These are phyloP conservation scores for Penicillium cinerascens DNA, from an alignment of 495 filamentous ascomycete genomes.

Conservation along the genomic window DNA sequence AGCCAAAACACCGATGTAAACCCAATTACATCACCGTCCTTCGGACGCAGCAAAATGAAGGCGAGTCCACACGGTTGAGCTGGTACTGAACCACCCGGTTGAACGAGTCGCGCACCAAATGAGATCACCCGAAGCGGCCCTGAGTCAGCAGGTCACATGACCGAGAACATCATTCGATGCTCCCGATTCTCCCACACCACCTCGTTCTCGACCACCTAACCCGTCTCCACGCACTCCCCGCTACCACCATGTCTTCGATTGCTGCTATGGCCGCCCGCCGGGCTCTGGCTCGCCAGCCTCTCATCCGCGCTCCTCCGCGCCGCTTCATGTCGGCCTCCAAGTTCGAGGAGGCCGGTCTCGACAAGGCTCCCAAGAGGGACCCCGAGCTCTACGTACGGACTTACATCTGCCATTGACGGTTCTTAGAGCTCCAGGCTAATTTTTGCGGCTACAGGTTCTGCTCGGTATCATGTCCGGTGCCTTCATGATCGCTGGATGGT, in stretches of 20 bases:
- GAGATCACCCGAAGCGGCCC: conserved; percentile 9
- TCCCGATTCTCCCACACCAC: conserved; percentile 33
- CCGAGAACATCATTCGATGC: conserved; percentile 38
- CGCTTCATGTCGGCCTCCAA: conserved; percentile 46
- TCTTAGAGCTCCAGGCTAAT: conserved; percentile 16
- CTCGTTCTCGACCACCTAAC: conserved; percentile 17
- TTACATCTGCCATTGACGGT: conserved; percentile 11
- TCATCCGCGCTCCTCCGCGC: conserved; percentile 41
- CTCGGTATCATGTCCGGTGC: conserved; percentile 87
- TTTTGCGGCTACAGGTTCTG: conserved; percentile 60
- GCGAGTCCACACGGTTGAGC: background rate
- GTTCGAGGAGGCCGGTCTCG: conserved; percentile 49
- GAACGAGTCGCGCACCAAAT: conserved; percentile 4
- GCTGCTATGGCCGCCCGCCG: conserved; percentile 50
- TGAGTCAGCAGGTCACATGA: conserved; percentile 39
- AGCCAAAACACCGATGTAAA: conserved; percentile 5
- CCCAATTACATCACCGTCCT: conserved; percentile 21
- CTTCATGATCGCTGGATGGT: conserved; percentile 82
- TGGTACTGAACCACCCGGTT: conserved; percentile 1
- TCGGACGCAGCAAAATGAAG: conserved; percentile 1
- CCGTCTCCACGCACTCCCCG: conserved; percentile 18
- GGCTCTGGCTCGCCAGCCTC: conserved; percentile 45
- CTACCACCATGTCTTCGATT: conserved; percentile 51
- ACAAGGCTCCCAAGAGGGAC: conserved; percentile 67
- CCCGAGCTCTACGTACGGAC: conserved; percentile 75